A percentile compares a stretch with the other conserved stretches of the same genome.
phyloP scores from a whole-genome alignment of 345 rosid genomes.

The Hypericum androsaemum region DNA sequence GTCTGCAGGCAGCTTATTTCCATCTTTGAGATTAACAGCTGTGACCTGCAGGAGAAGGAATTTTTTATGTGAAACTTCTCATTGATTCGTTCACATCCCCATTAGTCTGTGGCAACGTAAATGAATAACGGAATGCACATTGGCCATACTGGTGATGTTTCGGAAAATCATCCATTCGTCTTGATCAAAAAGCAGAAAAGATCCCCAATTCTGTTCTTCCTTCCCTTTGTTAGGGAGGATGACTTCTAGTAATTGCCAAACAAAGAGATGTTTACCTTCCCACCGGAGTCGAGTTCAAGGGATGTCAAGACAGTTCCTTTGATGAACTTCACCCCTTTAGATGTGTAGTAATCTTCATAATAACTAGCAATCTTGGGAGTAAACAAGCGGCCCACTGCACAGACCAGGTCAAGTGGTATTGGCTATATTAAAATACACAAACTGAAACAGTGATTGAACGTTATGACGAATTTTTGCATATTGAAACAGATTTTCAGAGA shows the following conservation, averaged over 20 bases:
- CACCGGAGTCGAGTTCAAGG: conserved; percentile 53
- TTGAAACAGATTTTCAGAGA: too few species aligned
- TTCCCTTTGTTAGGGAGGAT: not conserved
- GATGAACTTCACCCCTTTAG: conserved; percentile 72
- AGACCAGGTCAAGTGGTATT: too few species aligned
- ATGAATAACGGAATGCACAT: too few species aligned
- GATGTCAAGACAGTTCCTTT: conserved; percentile 82
- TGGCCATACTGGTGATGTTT: not conserved
- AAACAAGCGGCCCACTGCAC: conserved; percentile 84
- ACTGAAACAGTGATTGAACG: too few species aligned
- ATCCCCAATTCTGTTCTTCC: not conserved
- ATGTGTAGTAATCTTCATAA: conserved; percentile 64
- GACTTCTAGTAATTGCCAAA: not conserved
- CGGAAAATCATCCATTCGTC: too few species aligned
- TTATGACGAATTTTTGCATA: too few species aligned
- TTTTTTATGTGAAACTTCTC: not conserved
- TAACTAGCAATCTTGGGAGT: conserved; percentile 71
- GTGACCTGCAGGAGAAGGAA: conserved; percentile 40
- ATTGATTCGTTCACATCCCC: not conserved
- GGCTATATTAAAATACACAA: too few species aligned
- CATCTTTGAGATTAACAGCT: conserved; percentile 77
- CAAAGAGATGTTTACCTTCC: conserved; percentile 32
- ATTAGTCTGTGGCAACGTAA: too few species aligned
- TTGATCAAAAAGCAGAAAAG: not conserved
- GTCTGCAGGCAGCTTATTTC: conserved; percentile 55